Conservation (phyloP, 2,329 filamentous ascomycete species). For the Penicillium thymicola region DNA sequence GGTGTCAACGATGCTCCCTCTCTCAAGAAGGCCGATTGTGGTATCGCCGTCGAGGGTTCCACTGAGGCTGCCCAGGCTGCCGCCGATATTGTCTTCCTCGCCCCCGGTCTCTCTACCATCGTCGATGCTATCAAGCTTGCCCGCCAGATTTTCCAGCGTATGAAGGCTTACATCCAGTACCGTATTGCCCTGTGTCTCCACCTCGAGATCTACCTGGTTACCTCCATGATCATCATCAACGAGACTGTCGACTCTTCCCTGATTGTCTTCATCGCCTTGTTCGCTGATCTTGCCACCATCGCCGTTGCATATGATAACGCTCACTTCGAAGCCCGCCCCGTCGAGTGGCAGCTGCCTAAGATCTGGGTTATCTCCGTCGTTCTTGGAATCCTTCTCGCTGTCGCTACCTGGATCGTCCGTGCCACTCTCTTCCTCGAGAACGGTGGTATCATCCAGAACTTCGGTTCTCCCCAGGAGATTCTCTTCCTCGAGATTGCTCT, state of each 20-base stretch:
- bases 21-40: constrained; percentile 70
- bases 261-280: constrained; percentile 75
- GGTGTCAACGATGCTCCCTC: constrained; percentile 73
- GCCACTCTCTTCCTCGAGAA: constrained; percentile 65
- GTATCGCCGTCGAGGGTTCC: constrained; percentile 70
- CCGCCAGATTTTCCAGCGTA: constrained; percentile 72
- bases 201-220: constrained; percentile 72
- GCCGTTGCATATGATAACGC: constrained; percentile 77
- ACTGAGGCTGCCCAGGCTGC: constrained; percentile 70
- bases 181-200: constrained; percentile 72
- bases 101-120: constrained; percentile 68
- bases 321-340: constrained; percentile 69
- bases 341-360: constrained; percentile 78
- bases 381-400: constrained; percentile 65
- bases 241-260: constrained; percentile 70
- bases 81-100: constrained; percentile 72
- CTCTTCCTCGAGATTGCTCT: constrained; percentile 89
- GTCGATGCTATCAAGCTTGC: constrained; percentile 71
- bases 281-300: constrained; percentile 75
- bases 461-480: constrained; percentile 70
- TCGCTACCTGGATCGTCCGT: constrained; percentile 70
- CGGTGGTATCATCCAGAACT: constrained; percentile 73
- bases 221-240: constrained; percentile 76
- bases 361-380: constrained; percentile 66
- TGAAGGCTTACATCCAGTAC: constrained; percentile 76